phyloP scores from a whole-genome alignment of 179 eudicot species.

The Nepenthes alata region DNA sequence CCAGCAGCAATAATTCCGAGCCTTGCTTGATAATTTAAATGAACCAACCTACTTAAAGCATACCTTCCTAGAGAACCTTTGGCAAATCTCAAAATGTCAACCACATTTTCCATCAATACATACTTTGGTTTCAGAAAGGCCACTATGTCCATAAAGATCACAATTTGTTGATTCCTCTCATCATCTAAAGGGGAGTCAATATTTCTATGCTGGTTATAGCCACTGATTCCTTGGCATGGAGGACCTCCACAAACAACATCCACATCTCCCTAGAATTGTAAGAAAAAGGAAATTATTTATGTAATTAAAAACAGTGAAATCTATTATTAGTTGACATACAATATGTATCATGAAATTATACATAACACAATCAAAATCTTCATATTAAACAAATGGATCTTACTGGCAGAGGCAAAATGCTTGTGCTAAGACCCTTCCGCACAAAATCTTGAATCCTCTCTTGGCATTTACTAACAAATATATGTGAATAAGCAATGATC shows the following conservation, averaged over 20 bases:
- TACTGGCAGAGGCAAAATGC: constrained; percentile 81
- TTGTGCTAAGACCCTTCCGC: constrained; percentile 42
- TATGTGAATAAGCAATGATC: background rate
- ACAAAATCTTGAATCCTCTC: constrained; percentile 64
- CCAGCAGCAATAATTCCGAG: constrained; percentile 88
- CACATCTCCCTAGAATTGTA: constrained; percentile 53
- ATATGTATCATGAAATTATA: too few species aligned
- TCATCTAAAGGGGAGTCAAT: constrained; percentile 58
- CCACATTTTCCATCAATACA: constrained; percentile 91
- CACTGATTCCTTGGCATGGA: constrained; percentile 99
- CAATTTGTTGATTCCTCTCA: constrained; percentile 76
- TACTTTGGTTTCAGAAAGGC: constrained; percentile 72
- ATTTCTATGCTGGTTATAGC: constrained; percentile 73
- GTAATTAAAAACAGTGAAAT: background rate
- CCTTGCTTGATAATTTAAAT: constrained; percentile 81
- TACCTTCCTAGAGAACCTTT: constrained; percentile 85
- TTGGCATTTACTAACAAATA: constrained; percentile 59
- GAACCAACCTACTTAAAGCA: constrained; percentile 83
- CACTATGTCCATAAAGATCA: constrained; percentile 87
- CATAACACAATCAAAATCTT: too few species aligned
- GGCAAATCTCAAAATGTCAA: constrained; percentile 68
- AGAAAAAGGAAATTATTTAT: background rate
- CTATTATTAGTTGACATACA: too few species aligned
- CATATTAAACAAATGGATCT: constrained; percentile 13
- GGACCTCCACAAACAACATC: constrained; percentile 97